These are phyloP conservation scores for Papiliotrema fonsecae DNA, from an alignment of 1,284 basidiomycete genomes.

Conservation along the genomic window DNA sequence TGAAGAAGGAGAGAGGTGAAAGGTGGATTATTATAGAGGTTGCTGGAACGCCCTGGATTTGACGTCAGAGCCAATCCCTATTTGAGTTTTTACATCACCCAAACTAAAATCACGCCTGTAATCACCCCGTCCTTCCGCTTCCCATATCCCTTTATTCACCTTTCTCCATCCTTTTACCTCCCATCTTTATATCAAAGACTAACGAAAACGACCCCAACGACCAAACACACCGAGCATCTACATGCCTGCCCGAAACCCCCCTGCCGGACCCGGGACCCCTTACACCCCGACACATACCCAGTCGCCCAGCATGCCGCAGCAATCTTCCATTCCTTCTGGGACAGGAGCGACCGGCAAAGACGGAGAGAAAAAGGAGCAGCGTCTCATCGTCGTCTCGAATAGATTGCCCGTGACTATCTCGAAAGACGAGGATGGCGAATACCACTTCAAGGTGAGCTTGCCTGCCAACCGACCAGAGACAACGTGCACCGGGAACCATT, in stretches of 20 bases:
- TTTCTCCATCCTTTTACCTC: no score
- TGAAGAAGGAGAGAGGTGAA: no score
- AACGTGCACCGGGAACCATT: no score
- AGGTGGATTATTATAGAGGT: no score
- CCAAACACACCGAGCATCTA: no score
- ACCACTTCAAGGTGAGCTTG: constrained; percentile 71
- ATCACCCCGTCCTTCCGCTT: not conserved
- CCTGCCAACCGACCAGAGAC: no score
- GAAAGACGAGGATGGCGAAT: constrained; percentile 80
- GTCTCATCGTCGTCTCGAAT: constrained; percentile 94
- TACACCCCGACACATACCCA: constrained; percentile 2
- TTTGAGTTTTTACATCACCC: not conserved
- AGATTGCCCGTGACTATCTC: constrained; percentile 87
- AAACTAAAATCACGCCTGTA: not conserved
- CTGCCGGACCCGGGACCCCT: not conserved
- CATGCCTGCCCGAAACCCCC: no score
- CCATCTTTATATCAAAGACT: no score
- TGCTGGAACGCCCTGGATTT: no score
- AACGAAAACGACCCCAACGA: not conserved
- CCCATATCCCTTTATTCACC: constrained; percentile 1
- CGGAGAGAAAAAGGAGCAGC: constrained; percentile 46
- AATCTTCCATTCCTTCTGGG: no score
- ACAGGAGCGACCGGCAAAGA: not conserved
- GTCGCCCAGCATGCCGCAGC: constrained; percentile 2
- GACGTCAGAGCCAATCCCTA: no score